Evolutionary conservation across 306 rosid genomes (phyloP).

Genomic region (Castanospermum australe): DNA sequence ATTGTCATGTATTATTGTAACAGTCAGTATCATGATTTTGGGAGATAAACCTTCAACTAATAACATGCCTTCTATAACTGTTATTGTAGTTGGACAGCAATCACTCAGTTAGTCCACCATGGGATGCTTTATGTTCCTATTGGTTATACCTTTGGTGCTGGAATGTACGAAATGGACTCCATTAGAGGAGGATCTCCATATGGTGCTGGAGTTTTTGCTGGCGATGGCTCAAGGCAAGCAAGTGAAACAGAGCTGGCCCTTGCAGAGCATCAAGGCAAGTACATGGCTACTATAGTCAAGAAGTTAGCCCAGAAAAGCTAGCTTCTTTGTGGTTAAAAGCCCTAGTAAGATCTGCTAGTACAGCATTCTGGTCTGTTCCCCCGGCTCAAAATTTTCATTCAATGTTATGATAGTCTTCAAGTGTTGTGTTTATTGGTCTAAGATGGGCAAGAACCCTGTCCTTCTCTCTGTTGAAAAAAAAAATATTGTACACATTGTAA

Average conservation of each 20-base stretch:
- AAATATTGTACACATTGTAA: slow-evolving; percentile 19
- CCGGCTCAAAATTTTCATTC: neutral
- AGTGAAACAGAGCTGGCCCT: slow-evolving; percentile 58
- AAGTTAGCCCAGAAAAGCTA: slow-evolving; percentile 36
- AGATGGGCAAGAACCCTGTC: slow-evolving; percentile 8
- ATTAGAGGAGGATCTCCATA: slow-evolving; percentile 80
- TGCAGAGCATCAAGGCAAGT: slow-evolving; percentile 74
- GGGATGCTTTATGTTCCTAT: slow-evolving; percentile 86
- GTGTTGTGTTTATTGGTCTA: slow-evolving; percentile 29
- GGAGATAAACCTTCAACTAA: slow-evolving; percentile 9
- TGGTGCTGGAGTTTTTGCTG: slow-evolving; percentile 73
- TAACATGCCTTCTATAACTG: neutral
- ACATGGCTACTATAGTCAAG: slow-evolving; percentile 72
- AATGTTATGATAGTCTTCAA: slow-evolving; percentile 17
- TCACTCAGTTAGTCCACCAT: slow-evolving; percentile 78
- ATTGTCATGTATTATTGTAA: neutral
- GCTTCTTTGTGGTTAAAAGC: neutral
- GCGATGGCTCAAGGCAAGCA: slow-evolving; percentile 68
- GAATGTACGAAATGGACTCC: slow-evolving; percentile 62
- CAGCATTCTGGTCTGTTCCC: neutral
- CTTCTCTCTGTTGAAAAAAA: neutral
- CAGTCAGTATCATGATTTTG: slow-evolving; percentile 3
- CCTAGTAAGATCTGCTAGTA: neutral
- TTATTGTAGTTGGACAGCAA: slow-evolving; percentile 77
- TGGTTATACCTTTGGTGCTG: slow-evolving; percentile 73